Percentiles rank a stretch among this genome's conserved stretches.
phyloP scores from a whole-genome alignment of 2,329 filamentous ascomycete species.

The Alternaria arbusti region DNA sequence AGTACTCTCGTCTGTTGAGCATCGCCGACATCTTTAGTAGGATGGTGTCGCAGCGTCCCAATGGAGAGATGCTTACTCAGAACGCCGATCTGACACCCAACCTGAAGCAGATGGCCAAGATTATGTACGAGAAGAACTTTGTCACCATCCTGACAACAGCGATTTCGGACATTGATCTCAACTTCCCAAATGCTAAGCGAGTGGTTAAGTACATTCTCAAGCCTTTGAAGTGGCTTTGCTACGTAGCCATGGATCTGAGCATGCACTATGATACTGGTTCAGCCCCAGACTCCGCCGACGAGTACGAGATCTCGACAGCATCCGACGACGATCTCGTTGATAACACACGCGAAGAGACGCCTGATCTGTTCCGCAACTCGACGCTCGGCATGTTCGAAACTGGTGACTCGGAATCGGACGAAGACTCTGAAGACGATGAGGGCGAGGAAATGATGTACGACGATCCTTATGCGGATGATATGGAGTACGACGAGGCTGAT shows the following conservation, averaged over 20 bases:
- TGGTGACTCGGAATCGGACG: slow-evolving; percentile 79
- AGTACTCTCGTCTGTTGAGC: slow-evolving; percentile 86
- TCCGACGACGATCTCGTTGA: slow-evolving; percentile 86
- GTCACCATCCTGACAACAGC: slow-evolving; percentile 86
- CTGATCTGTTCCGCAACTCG: slow-evolving; percentile 95
- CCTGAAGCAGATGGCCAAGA: slow-evolving; percentile 82
- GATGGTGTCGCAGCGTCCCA: slow-evolving; percentile 72
- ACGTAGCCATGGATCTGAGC: slow-evolving; percentile 85
- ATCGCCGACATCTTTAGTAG: slow-evolving; percentile 91
- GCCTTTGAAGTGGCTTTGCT: slow-evolving; percentile 84
- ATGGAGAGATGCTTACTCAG: slow-evolving; percentile 46
- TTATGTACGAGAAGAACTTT: slow-evolving; percentile 99
- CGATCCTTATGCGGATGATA: slow-evolving; percentile 86
- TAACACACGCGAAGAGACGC: slow-evolving; percentile 79
- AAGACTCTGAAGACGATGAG: slow-evolving; percentile 66
- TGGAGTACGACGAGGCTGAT: slow-evolving; percentile 84
- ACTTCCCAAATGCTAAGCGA: slow-evolving; percentile 89
- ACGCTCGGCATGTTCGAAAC: slow-evolving; percentile 93
- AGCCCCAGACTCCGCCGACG: slow-evolving; percentile 69
- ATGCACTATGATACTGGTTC: slow-evolving; percentile 77
- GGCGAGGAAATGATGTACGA: slow-evolving; percentile 79
- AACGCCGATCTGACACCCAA: slow-evolving; percentile 57
- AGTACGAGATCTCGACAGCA: slow-evolving; percentile 90
- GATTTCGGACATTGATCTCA: slow-evolving; percentile 93
- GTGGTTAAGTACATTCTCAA: slow-evolving; percentile 96